A percentile compares a stretch with the other conserved stretches of the same genome.
These are phyloP conservation scores for Pestalotiopsis sp. DNA, from an alignment of 2,329 filamentous ascomycete species.

Conservation along the genomic window DNA sequence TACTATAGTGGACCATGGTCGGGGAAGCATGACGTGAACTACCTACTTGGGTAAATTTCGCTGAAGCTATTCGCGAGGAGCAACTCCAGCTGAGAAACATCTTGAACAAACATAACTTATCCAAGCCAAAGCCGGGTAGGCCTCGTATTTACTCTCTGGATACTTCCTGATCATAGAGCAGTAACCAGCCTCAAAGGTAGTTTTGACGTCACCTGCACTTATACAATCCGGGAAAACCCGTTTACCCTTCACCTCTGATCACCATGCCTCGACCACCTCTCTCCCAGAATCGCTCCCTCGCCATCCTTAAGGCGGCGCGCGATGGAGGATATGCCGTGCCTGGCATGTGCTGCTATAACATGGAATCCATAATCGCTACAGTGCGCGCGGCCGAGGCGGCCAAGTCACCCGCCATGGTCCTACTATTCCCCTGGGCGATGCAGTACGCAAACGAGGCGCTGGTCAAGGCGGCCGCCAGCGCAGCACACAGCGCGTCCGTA, in stretches of 20 bases:
- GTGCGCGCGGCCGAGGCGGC: slow-evolving; percentile 70
- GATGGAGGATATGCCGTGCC: slow-evolving; percentile 59
- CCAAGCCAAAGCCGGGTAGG: too few species aligned
- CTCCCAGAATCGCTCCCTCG: slow-evolving; percentile 51
- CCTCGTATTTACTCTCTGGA: too few species aligned
- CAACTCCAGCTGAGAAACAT: neutral
- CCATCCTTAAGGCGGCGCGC: slow-evolving; percentile 58
- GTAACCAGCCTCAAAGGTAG: neutral
- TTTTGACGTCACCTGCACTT: neutral
- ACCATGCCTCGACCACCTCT: slow-evolving; percentile 20
- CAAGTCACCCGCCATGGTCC: slow-evolving; percentile 68
- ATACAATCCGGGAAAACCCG: neutral
- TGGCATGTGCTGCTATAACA: slow-evolving; percentile 66
- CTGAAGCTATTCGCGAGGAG: neutral
- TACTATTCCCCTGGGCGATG: slow-evolving; percentile 75
- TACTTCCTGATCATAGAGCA: neutral
- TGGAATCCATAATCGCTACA: slow-evolving; percentile 70
- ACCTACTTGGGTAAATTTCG: neutral
- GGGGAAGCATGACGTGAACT: neutral
- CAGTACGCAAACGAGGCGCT: slow-evolving; percentile 62
- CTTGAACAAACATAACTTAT: neutral
- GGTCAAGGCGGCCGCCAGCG: slow-evolving; percentile 56
- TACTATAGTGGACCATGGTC: neutral
- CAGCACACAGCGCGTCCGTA: slow-evolving; percentile 57
- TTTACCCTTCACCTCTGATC: neutral